Evolutionary conservation across 139 green algal genomes (phyloP), one percentile per base, ranked within the genome.

Genomic region (Coelastrella sp.): DNA sequence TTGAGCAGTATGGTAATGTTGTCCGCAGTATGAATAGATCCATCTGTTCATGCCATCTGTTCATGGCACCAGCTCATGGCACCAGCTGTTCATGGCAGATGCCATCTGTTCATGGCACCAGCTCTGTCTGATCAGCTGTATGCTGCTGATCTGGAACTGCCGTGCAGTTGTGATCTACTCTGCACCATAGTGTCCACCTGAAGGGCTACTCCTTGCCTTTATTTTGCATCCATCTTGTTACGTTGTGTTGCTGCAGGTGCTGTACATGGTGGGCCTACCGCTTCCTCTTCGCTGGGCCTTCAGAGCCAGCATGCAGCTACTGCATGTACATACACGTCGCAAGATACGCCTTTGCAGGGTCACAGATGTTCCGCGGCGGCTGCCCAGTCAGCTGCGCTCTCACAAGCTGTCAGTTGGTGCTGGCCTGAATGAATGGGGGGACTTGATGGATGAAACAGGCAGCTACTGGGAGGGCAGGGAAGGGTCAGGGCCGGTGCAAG

Each of bases 231-330:
- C n/a, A n/a, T n/a, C n/a, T n/a, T n/a, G n/a, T n/a, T n/a, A n/a
- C n/a, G n/a, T 66, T 27, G 21, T 69, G 9, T 23, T 60, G 11
- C 43, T 78, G 6, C 66, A 79, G 45, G 32, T 69, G 66, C 66
- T 86, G 43, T 86, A 86, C 80, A 80, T 86, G 80, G 80, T 86
- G 3, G 80, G 80, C 2, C 66, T 86, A 25, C 80, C 80, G 4
- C 57, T 86, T 8, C 67, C 80, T 5, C 34, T 86, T 34, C 80
- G 80, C 50, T 71, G 67, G 66, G 43, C 50, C 50, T 79, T 80
- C 64, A 76, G 43, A 45, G 50, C 80, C 11, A 38, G 30, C 35
- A 13, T 80, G 48, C 80, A 86, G 80, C 57, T 86, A 35, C 48
- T 86, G 50, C 66, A 80, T 19, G n/a, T 37, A 38, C 50, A 79